Evolutionary conservation across 106 monocot species (phyloP), one percentile per base, ranked within the genome.

Genomic region (Dendrobium officinale): DNA sequence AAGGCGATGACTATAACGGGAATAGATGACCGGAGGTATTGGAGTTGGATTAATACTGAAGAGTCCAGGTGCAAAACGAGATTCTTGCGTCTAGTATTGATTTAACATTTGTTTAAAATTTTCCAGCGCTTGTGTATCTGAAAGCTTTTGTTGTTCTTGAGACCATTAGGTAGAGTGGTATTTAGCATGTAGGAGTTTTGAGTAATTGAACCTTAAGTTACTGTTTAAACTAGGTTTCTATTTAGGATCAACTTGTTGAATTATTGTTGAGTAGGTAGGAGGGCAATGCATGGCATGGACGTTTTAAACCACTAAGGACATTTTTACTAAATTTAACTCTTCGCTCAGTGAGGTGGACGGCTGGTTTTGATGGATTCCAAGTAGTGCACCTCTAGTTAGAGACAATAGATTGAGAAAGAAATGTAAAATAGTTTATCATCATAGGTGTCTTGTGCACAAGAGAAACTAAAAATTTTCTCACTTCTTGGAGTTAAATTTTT

Each of bases 1-100:
- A 88, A 84, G 66, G 82, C 85, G 41, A 88, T 88, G 88, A 79
- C 79, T 20, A 85, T 88, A 41, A 88, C 88, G 6, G 88, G 88
- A 49, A 88, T 88, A 10, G 88, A 88, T 10, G 88, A 88, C 66
- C 79, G 88, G 7, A 82, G 88, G 59, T 85, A 88, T 54, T 88
- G 88, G 88, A 85, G 78, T 31, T 88, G 88, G 88, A 82, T 88
- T 29, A 55, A 79, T 20, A 88, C 88, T 9, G 88, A 88, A 77
- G 88, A 88, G 47, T 88, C 88, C 43, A 88, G 79, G 85, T 85
- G 40, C 48, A 67, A 26, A 40, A 48, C 18, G 9, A 13, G 49
- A 74, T 20, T 44, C 1, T 74, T 43, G 22, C 22, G 22, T 61
- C 61, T 61, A 22, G 19, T 61, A 5, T 61, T 61, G 19, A 20